Base-by-base conservation (phyloP, 805 yeast species). In the Ogataea glucozyma region DNA sequence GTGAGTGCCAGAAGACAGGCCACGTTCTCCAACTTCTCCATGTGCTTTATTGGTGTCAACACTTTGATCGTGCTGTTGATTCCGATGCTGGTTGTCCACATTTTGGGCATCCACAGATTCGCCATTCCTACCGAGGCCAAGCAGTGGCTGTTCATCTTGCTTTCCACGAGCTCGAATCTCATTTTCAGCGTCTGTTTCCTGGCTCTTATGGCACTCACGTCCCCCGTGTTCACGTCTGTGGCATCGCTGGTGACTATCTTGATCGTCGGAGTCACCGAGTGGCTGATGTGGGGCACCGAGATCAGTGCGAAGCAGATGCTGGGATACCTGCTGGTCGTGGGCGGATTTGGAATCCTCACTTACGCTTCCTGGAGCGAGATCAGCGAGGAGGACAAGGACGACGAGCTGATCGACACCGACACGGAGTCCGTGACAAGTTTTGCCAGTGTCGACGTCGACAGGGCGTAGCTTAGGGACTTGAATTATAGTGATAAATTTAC, bases 211-310 rank as follows among this genome's bases (percentile, higher is more conserved):
- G 82, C 95, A 0, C 72, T 88, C 43, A 88, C 96, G 0, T 81
- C 86, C 3, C 96, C 96, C 0, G 95, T 88, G 2, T 67, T 88
- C 31, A 84, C 93, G 1, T 78, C 86, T 0, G 83, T 78, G 18
- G 62, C 71, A 2, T 64, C 70, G 4, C 66, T 88, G 44, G 71
- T 88, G 37, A 86, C 96, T 0, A 88, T 89, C 16, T 73, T 88
- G 48, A 61, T 88, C 40, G 93, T 88, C 32, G 95, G 96, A 0
- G 38, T 85, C 1, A 80, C 80, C 16, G 96, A 88, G 58, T 85
- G 85, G 82, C 41, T 74, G 0, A 52, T 84, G 8, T 85, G 84
- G 64, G 85, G 82, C 4, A 75, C 78, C 18, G 68, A 62, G 2
- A 67, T 88, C 40, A 71, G 79, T 12, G 29, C 58, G 1, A 75